Evolutionary conservation across 257 asterid species (phyloP), one percentile per base, ranked within the genome.

Genomic region (Solanum corneliomulleri): DNA sequence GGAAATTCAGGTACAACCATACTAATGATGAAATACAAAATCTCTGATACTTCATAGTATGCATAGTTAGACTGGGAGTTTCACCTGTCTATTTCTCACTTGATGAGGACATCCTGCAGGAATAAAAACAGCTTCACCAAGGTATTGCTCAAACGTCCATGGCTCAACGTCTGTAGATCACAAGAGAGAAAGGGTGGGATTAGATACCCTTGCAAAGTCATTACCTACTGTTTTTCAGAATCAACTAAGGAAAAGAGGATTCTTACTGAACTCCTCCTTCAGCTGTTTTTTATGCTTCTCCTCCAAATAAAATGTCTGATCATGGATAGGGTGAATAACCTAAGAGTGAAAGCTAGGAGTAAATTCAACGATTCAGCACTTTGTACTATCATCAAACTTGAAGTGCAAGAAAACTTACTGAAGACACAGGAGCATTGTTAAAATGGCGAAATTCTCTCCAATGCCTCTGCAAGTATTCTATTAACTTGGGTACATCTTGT

Each of bases 21-120:
- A 31, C 64, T 78, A 78, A 58, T 25, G 84, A 78, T 45, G 84
- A 78, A 78, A 81, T 49, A 81, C 44, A 49, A 49, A 49, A 81
- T 41, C 11, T 81, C 44, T 81, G 70, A 29, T 81, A 52, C 70
- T 81, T 16, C 69, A 42, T 42, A 77, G 60, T 77, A 7, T 77
- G 83, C 60, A 81, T 29, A 81, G 85, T 80, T 45, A 81, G 29
- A 29, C 66, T 7, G 44, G 69, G 45, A 81, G 6, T 33, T 87
- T 85, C 82, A 92, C 94, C 94, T 90, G 90, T 82, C 89, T 86
- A 86, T 91, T 91, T 87, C 93, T 85, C 89, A 90, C 93, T 91
- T 91, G 92, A 85, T 90, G 92, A 18, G 92, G 91, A 68, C 93
- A 91, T 62, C 92, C 93, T 11, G 92, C 92, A 44, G 92, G 92